Conservation (phyloP, 179 eudicot genomes). For the Beta macrorhiza region DNA sequence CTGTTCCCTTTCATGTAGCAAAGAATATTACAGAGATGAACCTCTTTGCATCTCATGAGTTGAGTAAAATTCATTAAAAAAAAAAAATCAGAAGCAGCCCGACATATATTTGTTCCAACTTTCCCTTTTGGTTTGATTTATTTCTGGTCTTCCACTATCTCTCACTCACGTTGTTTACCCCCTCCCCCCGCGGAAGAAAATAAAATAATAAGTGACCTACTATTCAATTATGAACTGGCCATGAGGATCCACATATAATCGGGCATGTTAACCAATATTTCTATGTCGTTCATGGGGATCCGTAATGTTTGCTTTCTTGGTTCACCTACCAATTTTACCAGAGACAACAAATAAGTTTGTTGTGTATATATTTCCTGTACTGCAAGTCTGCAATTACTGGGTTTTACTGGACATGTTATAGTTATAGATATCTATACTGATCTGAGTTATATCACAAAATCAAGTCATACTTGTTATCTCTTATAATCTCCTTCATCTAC, state of each 20-base stretch:
- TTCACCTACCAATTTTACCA: too few species aligned
- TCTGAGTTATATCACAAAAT: slow-evolving; percentile 4
- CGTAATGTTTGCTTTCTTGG: too few species aligned
- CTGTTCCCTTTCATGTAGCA: neutral
- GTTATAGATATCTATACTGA: too few species aligned
- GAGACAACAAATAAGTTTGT: too few species aligned
- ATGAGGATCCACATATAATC: too few species aligned
- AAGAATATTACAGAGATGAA: neutral
- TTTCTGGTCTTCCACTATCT: neutral
- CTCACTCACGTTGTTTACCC: too few species aligned
- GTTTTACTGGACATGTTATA: neutral
- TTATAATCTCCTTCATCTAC: neutral
- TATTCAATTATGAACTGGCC: too few species aligned
- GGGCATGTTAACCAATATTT: too few species aligned
- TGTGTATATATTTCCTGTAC: neutral
- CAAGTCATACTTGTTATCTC: neutral
- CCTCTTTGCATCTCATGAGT: neutral
- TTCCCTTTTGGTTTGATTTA: neutral
- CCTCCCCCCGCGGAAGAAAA: neutral
- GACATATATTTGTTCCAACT: neutral
- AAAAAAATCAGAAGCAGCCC: neutral
- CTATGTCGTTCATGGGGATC: too few species aligned
- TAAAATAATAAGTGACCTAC: too few species aligned
- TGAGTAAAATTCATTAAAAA: neutral
- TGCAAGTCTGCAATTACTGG: neutral